Evolutionary conservation across 106 monocot genomes (phyloP).

Genomic region (Dioscorea zingiberensis): DNA sequence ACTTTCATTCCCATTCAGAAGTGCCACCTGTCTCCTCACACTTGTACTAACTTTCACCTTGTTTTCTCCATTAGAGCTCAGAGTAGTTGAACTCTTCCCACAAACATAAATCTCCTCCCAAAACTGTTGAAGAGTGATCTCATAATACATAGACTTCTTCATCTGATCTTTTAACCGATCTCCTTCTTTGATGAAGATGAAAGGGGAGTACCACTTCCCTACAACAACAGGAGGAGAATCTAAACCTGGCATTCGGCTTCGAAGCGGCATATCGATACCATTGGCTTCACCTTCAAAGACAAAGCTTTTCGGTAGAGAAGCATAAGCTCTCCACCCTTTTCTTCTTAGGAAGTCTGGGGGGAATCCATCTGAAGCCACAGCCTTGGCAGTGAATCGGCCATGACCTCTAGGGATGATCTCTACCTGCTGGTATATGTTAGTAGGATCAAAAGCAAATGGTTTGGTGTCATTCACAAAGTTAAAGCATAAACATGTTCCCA

Average conservation of each 20-base stretch:
- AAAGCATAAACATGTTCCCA: slow-evolving; percentile 20
- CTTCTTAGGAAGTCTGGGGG: slow-evolving; percentile 21
- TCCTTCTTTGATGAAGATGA: slow-evolving; percentile 39
- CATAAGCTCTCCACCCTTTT: slow-evolving; percentile 25
- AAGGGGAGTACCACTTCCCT: slow-evolving; percentile 59
- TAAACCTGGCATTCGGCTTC: slow-evolving; percentile 7
- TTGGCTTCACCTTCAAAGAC: slow-evolving; percentile 16
- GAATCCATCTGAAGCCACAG: slow-evolving; percentile 38
- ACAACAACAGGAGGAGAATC: slow-evolving; percentile 5
- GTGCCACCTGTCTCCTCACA: slow-evolving; percentile 4
- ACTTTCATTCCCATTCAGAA: slow-evolving; percentile 10
- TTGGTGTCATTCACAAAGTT: slow-evolving; percentile 21
- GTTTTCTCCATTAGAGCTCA: neutral
- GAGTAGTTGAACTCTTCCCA: slow-evolving; percentile 8
- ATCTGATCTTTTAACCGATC: slow-evolving; percentile 16
- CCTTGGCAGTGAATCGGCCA: slow-evolving; percentile 22
- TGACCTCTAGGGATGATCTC: slow-evolving; percentile 20
- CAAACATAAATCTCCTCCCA: slow-evolving; percentile 35
- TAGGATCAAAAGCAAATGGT: slow-evolving; percentile 25
- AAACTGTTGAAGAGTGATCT: slow-evolving; percentile 40
- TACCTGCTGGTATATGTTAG: slow-evolving; percentile 42
- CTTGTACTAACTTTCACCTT: slow-evolving; percentile 11
- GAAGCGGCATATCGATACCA: slow-evolving; percentile 16
- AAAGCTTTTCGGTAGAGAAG: slow-evolving; percentile 7
- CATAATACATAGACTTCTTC: slow-evolving; percentile 39